Percentiles rank a stretch among this genome's conserved stretches.
These are phyloP conservation scores for Dactylellina parvicollis DNA, from an alignment of 2,329 filamentous ascomycete species.

Conservation along the genomic window DNA sequence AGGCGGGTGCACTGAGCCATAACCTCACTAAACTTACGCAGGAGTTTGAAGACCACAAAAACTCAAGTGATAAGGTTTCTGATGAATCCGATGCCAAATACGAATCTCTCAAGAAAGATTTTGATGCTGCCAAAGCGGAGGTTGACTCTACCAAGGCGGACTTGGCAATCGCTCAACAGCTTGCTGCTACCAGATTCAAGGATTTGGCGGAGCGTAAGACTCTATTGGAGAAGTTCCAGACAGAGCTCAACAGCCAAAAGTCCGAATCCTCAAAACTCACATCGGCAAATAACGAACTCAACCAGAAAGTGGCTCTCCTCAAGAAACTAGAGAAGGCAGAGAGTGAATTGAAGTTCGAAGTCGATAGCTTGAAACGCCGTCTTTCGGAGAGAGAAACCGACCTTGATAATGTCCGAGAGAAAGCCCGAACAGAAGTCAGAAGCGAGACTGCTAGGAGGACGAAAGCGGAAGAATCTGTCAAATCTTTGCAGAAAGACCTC, in stretches of 20 bases:
- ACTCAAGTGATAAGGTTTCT: constrained; percentile 63
- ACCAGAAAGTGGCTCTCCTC: constrained; percentile 70
- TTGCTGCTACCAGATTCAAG: constrained; percentile 87
- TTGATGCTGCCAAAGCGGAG: constrained; percentile 76
- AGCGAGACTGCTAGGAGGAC: constrained; percentile 65
- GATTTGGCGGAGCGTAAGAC: constrained; percentile 84
- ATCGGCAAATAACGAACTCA: constrained; percentile 77
- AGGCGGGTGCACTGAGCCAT: constrained; percentile 58
- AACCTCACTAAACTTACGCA: constrained; percentile 55
- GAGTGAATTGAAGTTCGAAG: constrained; percentile 80
- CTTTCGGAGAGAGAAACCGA: constrained; percentile 79
- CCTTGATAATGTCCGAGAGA: constrained; percentile 79
- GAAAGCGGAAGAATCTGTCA: constrained; percentile 81
- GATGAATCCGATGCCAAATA: constrained; percentile 62
- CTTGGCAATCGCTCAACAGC: constrained; percentile 82
- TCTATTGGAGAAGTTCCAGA: constrained; percentile 82
- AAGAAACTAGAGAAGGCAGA: constrained; percentile 82
- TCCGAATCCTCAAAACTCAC: constrained; percentile 81
- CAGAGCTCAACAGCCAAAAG: constrained; percentile 81
- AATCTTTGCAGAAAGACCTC: constrained; percentile 78
- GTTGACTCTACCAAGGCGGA: constrained; percentile 79
- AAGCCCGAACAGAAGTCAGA: constrained; percentile 77
- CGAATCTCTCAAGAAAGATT: constrained; percentile 65
- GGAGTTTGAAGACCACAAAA: constrained; percentile 35
- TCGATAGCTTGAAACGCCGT: constrained; percentile 75